phyloP scores from a whole-genome alignment of 108 stramenopile species.

The Seminavis robusta region DNA sequence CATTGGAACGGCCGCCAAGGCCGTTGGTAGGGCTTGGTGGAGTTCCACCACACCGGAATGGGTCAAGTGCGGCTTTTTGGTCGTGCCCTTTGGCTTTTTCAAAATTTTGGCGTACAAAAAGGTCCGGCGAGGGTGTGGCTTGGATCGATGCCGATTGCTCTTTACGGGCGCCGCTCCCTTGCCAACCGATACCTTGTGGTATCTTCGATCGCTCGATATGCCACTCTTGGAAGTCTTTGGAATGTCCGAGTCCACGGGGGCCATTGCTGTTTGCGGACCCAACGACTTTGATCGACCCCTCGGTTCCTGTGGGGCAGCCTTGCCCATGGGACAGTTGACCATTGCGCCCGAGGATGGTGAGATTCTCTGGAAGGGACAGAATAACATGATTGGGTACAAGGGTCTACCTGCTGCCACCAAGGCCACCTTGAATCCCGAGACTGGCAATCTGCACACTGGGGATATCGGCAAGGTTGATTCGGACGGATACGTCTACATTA shows the following conservation, averaged over 20 bases:
- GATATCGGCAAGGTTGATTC: slow-evolving; percentile 20
- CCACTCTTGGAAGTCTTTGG: slow-evolving; percentile 66
- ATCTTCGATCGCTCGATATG: slow-evolving; percentile 71
- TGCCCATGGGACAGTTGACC: slow-evolving; percentile 40
- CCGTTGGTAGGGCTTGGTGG: too few relatives aligned
- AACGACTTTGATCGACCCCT: slow-evolving; percentile 32
- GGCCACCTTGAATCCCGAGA: slow-evolving; percentile 53
- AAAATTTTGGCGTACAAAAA: slow-evolving; percentile 7
- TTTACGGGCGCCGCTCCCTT: slow-evolving; percentile 71
- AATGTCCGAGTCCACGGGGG: slow-evolving; percentile 73
- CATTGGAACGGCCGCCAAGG: too few relatives aligned
- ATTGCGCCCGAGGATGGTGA: slow-evolving; percentile 34
- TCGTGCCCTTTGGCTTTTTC: slow-evolving; percentile 7
- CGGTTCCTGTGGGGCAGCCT: slow-evolving; percentile 27
- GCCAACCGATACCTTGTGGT: slow-evolving; percentile 49
- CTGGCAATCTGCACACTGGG: slow-evolving; percentile 67
- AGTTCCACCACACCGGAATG: too few relatives aligned
- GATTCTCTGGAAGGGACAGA: slow-evolving; percentile 63
- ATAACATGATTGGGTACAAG: slow-evolving; percentile 84
- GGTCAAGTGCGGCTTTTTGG: too few relatives aligned
- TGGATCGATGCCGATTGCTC: slow-evolving; percentile 38
- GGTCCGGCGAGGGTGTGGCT: slow-evolving; percentile 53
- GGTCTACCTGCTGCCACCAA: slow-evolving; percentile 55
- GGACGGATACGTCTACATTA: slow-evolving; percentile 26
- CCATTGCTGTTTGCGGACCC: slow-evolving; percentile 44